Evolutionary conservation across 1,284 basidiomycete genomes (phyloP), one percentile per base, ranked within the genome.

Genomic region (Boletus hoseneyae): DNA sequence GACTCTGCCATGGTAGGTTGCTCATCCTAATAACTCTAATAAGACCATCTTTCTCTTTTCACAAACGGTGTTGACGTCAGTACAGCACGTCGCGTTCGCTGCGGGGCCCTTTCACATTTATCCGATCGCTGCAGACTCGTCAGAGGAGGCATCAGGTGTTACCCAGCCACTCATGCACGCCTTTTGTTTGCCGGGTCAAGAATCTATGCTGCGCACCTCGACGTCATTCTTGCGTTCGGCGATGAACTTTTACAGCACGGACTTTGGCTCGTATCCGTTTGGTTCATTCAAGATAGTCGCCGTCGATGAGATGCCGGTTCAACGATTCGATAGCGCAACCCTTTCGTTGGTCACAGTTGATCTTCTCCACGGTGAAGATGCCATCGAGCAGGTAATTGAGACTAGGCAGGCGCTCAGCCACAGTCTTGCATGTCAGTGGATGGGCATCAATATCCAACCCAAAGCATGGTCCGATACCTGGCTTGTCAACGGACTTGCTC

Each of bases 231-330:
- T 97, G 53, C 85, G 93, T 34, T 82, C 86, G 21, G 92, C 95
- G 6, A 93, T 99, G 87, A 85, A 82, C 58, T 97, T 92, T 70
- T 97, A 91, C 68, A 83, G 86, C 16, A 85, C 87, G 19, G 94
- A 97, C 66, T 97, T 89, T 61, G 96, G 95, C 27, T 96, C 94
- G 3, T 99, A 97, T 67, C 97, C 97, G 1, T 99, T 95, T 67
- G 83, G 87, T 19, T 96, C 95, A 36, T 93, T 91, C 79, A 97
- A 97, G 65, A 68, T 97, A 52, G 90, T 96, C n/a, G 97, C 97
- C 62, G 91, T 99, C 50, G 91, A 97, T 51, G 88, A 95, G 56
- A 76, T 95, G 54, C 82, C 89, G 1, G 74, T 78, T 10, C 83
- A 85, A 55, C 83, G 90, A 47, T 89, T 91, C 56, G 91, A 93